phyloP scores from a whole-genome alignment of 495 filamentous ascomycete species.

The Aspergillus bridgeri region DNA sequence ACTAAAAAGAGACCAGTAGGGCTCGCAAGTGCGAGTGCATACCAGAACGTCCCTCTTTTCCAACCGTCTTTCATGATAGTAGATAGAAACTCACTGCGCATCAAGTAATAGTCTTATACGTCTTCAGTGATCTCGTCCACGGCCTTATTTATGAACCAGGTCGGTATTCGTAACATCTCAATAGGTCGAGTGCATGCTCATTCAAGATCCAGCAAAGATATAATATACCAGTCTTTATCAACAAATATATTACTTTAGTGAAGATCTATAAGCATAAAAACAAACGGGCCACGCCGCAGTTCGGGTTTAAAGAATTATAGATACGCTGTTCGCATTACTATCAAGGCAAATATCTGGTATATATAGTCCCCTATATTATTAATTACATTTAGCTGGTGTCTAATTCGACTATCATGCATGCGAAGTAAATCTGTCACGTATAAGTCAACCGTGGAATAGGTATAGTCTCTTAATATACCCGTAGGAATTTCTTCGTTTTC shows the following conservation, averaged over 20 bases:
- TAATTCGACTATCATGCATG: conserved; percentile 29
- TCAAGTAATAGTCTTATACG: too few species aligned
- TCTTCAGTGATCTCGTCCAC: too few species aligned
- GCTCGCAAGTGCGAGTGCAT: too few species aligned
- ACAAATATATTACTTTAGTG: conserved; percentile 34
- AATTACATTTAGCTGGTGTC: conserved; percentile 32
- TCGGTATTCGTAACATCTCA: conserved; percentile 30
- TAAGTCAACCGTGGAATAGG: conserved; percentile 30
- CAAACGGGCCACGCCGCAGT: conserved; percentile 22
- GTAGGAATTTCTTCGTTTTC: conserved; percentile 38
- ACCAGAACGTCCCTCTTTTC: too few species aligned
- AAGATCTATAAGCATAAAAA: conserved; percentile 27
- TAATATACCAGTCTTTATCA: conserved; percentile 29
- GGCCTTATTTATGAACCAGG: conserved; percentile 29
- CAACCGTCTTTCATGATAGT: too few species aligned
- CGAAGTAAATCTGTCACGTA: conserved; percentile 31
- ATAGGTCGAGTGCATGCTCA: conserved; percentile 35
- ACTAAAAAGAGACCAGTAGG: too few species aligned
- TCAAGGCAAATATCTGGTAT: conserved; percentile 25
- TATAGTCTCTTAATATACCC: conserved; percentile 29
- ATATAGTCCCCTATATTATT: conserved; percentile 24
- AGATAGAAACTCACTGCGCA: too few species aligned
- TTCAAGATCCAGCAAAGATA: conserved; percentile 32
- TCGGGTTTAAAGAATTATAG: conserved; percentile 24
- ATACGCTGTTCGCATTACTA: conserved; percentile 28